Evolutionary conservation across 768 basidiomycete species (phyloP).

Genomic region (Lactifluus echinatus): DNA sequence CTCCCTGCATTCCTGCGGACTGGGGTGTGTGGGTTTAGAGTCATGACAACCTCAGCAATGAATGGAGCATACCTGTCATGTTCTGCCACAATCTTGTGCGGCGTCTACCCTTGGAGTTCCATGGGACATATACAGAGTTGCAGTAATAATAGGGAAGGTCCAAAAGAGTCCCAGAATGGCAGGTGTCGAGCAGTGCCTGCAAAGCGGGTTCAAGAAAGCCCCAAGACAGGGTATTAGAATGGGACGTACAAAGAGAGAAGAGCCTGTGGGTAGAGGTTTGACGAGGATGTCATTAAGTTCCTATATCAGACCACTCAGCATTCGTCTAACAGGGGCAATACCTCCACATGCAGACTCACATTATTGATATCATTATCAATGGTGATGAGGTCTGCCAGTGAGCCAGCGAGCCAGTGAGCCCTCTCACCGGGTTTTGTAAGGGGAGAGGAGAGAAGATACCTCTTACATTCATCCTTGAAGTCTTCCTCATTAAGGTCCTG

Average conservation of each 20-base stretch:
- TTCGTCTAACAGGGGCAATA: neutral
- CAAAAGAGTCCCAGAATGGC: slow-evolving; percentile 22
- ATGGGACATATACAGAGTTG: slow-evolving; percentile 21
- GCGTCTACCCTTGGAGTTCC: slow-evolving; percentile 20
- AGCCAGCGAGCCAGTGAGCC: neutral
- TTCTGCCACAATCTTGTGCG: slow-evolving; percentile 17
- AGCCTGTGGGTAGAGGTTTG: slow-evolving; percentile 17
- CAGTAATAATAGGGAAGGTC: slow-evolving; percentile 22
- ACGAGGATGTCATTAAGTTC: slow-evolving; percentile 21
- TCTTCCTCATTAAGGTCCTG: slow-evolving; percentile 13
- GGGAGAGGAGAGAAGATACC: neutral
- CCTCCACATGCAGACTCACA: neutral
- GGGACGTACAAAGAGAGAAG: slow-evolving; percentile 16
- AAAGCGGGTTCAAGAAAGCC: neutral
- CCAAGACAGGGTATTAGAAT: neutral
- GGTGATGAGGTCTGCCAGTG: slow-evolving; percentile 14
- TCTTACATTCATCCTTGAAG: slow-evolving; percentile 12
- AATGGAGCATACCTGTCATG: slow-evolving; percentile 11
- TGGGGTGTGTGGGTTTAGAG: neutral
- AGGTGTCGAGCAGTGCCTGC: slow-evolving; percentile 22
- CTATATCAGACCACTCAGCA: slow-evolving; percentile 7
- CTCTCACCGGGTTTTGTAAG: neutral
- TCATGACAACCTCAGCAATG: neutral
- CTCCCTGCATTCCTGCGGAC: slow-evolving; percentile 8
- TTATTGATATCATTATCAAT: slow-evolving; percentile 21